phyloP scores from a whole-genome alignment of 2,329 filamentous ascomycete genomes.

The Elsinoe ampelina region DNA sequence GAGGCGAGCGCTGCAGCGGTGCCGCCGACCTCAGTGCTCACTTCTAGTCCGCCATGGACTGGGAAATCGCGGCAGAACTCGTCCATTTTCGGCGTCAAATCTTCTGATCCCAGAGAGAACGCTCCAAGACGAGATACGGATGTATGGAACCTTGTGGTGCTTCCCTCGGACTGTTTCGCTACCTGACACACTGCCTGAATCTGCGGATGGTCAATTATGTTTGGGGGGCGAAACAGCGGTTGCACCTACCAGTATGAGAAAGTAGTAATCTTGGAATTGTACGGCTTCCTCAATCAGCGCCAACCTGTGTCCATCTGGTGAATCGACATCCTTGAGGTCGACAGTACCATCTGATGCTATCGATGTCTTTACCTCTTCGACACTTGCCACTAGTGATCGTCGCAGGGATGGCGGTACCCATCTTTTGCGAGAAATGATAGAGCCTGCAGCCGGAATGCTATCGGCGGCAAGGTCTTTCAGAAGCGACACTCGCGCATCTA shows the following conservation, averaged over 20 bases:
- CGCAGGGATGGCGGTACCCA: not conserved
- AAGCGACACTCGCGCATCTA: no score
- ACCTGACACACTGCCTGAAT: not conserved
- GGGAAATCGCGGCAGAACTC: not conserved
- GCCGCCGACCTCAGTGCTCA: not conserved
- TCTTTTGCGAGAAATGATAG: no score
- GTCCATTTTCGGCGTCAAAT: not conserved
- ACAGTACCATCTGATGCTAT: not conserved
- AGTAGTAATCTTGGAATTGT: not conserved
- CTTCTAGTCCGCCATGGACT: not conserved
- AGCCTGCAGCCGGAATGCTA: no score
- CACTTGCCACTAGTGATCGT: not conserved
- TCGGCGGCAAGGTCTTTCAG: no score
- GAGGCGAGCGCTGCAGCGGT: not conserved
- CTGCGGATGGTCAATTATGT: not conserved
- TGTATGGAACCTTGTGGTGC: not conserved
- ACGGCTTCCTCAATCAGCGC: slow-evolving; percentile 1
- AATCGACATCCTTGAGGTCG: not conserved
- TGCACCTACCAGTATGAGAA: not conserved
- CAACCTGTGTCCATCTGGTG: not conserved
- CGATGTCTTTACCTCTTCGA: not conserved
- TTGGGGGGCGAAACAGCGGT: not conserved
- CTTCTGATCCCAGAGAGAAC: not conserved
- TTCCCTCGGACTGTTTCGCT: not conserved
- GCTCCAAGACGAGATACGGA: not conserved